Evolutionary conservation across 768 basidiomycete genomes (phyloP).

Genomic region (button mushroom (Agaricus bisporus)): DNA sequence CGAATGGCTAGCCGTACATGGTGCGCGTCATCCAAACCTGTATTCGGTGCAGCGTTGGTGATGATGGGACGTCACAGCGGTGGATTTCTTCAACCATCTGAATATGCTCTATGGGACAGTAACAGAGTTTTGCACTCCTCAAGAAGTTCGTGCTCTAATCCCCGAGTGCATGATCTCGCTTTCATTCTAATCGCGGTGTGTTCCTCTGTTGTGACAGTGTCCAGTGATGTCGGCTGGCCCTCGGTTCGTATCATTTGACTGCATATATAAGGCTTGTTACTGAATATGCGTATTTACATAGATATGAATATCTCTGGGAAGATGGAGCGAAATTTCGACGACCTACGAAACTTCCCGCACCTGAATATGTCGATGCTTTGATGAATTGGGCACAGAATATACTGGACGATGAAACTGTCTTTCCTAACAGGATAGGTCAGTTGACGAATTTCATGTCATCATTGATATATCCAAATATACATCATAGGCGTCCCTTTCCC

Average conservation of each 20-base stretch:
- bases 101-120: slow-evolving; percentile 99
- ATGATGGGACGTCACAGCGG: slow-evolving; percentile 47
- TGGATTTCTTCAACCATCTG: slow-evolving; percentile 99
- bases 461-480: neutral
- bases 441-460: neutral
- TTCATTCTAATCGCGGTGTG: neutral
- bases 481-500: slow-evolving; percentile 82
- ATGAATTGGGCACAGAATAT: slow-evolving; percentile 98
- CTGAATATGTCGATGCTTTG: slow-evolving; percentile 93
- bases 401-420: slow-evolving; percentile 86
- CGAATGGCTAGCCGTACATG: slow-evolving; percentile 99
- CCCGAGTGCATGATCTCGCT: slow-evolving; percentile 8
- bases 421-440: slow-evolving; percentile 92
- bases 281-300: slow-evolving; percentile 21
- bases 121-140: slow-evolving; percentile 94
- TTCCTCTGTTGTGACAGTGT: slow-evolving; percentile 43
- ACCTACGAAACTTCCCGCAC: slow-evolving; percentile 91
- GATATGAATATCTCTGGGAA: slow-evolving; percentile 95
- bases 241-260: slow-evolving; percentile 44
- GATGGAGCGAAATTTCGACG: slow-evolving; percentile 82
- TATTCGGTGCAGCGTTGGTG: neutral
- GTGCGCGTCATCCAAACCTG: slow-evolving; percentile 36
- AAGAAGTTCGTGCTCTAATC: slow-evolving; percentile 56
- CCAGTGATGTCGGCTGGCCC: slow-evolving; percentile 97
- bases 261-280: neutral